Conservation (phyloP, 2,329 filamentous ascomycete genomes). For the Huntiella decipiens region DNA sequence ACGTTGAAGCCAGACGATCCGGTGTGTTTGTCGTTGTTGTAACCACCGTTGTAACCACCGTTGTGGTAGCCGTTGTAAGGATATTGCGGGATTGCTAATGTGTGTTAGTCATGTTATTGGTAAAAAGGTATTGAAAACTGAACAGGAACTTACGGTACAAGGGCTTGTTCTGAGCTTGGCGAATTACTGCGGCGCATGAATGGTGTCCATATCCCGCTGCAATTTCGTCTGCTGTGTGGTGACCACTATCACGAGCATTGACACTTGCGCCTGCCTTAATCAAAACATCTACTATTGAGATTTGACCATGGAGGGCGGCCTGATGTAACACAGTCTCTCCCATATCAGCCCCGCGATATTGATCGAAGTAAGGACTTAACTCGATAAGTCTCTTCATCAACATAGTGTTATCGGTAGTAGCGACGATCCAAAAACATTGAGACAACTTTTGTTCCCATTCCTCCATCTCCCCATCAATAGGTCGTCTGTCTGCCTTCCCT, state of each 20-base stretch:
- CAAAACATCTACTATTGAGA: constrained; percentile 6
- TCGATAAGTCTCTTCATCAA: constrained; percentile 6
- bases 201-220: too few species aligned
- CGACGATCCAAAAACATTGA: constrained; percentile 5
- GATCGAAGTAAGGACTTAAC: background rate
- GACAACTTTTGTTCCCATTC: background rate
- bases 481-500: too few species aligned
- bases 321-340: constrained; percentile 8
- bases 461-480: background rate
- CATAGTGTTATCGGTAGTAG: constrained; percentile 5
- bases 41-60: background rate
- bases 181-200: too few species aligned
- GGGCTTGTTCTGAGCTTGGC: too few species aligned
- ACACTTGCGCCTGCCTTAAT: constrained; percentile 2
- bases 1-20: too few species aligned
- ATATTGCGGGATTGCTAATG: too few species aligned
- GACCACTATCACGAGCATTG: background rate
- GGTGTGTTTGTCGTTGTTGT: background rate
- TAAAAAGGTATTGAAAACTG: too few species aligned
- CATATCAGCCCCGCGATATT: background rate
- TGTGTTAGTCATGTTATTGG: too few species aligned
- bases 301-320: background rate
- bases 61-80: background rate
- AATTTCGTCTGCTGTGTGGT: too few species aligned
- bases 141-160: too few species aligned